Evolutionary conservation across 2,329 filamentous ascomycete species (phyloP).

Genomic region (Talaromyces sp.): DNA sequence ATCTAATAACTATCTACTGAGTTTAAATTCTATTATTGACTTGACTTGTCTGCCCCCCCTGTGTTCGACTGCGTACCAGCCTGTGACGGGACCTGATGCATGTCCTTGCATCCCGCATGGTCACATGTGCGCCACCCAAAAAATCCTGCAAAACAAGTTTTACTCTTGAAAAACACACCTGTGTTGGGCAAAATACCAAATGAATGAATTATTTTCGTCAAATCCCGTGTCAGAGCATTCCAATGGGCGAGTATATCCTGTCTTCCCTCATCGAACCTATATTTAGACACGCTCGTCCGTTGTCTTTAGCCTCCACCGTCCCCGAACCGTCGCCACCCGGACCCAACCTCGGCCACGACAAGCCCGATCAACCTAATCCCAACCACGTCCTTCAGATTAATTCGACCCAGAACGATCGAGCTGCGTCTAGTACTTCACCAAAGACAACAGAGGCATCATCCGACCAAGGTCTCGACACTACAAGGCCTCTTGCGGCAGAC

Average conservation of each 20-base stretch:
- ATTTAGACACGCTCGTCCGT: slow-evolving; percentile 38
- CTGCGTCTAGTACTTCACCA: background rate
- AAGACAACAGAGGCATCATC: background rate
- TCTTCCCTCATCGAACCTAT: slow-evolving; percentile 41
- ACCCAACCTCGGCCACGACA: slow-evolving; percentile 14
- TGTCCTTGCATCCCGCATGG: background rate
- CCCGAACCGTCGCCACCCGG: slow-evolving; percentile 15
- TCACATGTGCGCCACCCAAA: background rate
- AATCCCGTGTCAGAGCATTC: slow-evolving; percentile 5
- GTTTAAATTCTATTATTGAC: no score
- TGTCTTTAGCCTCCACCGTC: slow-evolving; percentile 23
- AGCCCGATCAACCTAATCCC: background rate
- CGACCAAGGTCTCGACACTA: background rate
- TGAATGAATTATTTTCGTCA: background rate
- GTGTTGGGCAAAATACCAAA: background rate
- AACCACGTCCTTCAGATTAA: slow-evolving; percentile 17
- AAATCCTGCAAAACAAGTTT: background rate
- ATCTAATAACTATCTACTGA: no score
- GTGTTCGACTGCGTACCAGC: background rate
- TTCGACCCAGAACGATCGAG: slow-evolving; percentile 12
- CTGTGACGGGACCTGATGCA: background rate
- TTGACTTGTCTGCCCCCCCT: background rate
- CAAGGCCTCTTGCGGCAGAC: slow-evolving; percentile 3
- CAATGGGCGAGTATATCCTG: slow-evolving; percentile 42
- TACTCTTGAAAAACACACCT: background rate